Base-by-base conservation (phyloP, 192 early-diverging fungal species). In the Linnemannia zychae region DNA sequence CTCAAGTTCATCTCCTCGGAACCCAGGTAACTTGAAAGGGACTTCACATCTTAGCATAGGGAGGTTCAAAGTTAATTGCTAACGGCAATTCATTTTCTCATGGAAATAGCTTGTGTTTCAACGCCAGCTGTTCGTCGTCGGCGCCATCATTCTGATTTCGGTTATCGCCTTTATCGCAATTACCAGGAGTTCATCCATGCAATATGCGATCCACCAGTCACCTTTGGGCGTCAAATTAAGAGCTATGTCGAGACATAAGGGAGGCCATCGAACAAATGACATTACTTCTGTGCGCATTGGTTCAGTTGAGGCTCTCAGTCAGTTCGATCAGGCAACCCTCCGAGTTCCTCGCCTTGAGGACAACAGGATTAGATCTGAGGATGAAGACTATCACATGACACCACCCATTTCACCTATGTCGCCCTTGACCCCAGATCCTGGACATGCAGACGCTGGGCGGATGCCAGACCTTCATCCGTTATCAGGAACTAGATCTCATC, bases 1-100 rank as follows among this genome's bases (percentile, higher is more conserved):
- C 81, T 15, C 90, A 90, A 53, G 79, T 91, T 20, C 87, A 87
- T 74, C 53, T 90, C 5, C 79, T 91, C 70, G 84, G 88, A 15
- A 82, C 88, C 40, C 89, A 91, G 81, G 90, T 88, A 84, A 37
- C 16, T 28, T 15, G 24, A 49, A 20, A 15, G 9, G 17, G 15
- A n/a, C 5, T 0, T 18, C 16, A 2, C 18, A 36, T 36, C 18
- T 28, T 9, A 16, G 57, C 3, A 24, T 28, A 15, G 9, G 28
- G 3, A 63, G 57, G 12, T 12, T 13, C 9, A n/a, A n/a, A 33
- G 31, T 33, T 63, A 63, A 63, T 63, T 57, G 13, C 57, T 63
- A 13, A 63, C 12, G 17, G 22, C n/a, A 18, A 38, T 37, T 49
- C 31, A 13, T 52, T 33, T 31, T 28, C 24, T 16, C 3, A 28